These are phyloP conservation scores for Blastomyces silverae DNA, from an alignment of 2,329 filamentous ascomycete species.

Conservation along the genomic window DNA sequence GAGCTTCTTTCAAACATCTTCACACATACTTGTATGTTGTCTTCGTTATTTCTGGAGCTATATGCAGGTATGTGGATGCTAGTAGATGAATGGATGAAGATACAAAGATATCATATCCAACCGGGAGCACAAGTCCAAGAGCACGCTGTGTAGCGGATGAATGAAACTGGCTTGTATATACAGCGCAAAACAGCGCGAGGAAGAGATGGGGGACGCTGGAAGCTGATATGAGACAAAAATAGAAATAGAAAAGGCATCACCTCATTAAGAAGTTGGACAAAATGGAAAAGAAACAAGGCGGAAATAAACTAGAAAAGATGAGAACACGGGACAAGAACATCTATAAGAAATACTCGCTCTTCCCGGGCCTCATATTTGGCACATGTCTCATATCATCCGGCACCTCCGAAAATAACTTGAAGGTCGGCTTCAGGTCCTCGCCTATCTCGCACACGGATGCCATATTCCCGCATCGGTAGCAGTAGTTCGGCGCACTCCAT, in stretches of 20 bases:
- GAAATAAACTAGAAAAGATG: neutral
- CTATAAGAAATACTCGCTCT: conserved; percentile 46
- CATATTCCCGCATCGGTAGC: conserved; percentile 93
- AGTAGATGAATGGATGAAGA: no score
- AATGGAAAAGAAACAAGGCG: neutral
- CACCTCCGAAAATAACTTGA: conserved; percentile 53
- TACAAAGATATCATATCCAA: neutral
- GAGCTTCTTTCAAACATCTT: no score
- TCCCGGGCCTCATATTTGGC: conserved; percentile 39
- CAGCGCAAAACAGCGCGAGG: neutral
- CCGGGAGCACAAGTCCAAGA: neutral
- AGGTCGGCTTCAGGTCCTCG: conserved; percentile 77
- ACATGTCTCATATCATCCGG: conserved; percentile 44
- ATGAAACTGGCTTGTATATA: neutral
- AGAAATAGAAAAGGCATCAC: neutral
- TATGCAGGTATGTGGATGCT: neutral
- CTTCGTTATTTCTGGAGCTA: neutral
- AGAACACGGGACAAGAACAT: neutral
- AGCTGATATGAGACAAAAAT: neutral
- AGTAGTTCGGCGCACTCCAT: conserved; percentile 83
- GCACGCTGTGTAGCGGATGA: neutral
- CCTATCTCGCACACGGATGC: conserved; percentile 83
- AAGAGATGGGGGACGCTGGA: neutral
- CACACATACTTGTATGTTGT: no score
- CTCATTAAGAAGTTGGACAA: neutral